Conservation (phyloP, 2,329 filamentous ascomycete species). For the Teratosphaeria destructans region DNA sequence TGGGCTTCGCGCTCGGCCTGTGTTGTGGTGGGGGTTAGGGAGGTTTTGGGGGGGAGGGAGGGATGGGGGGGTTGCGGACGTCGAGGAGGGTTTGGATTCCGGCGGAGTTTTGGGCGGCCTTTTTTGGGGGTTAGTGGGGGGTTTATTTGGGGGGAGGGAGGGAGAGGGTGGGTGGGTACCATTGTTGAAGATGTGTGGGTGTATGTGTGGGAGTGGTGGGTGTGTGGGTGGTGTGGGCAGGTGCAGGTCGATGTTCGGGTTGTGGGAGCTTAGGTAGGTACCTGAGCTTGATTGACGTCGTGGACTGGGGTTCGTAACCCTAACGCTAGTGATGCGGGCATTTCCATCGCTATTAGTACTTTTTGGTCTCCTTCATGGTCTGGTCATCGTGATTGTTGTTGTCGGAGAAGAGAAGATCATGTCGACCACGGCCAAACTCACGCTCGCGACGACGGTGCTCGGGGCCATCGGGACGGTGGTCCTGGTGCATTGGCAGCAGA, state of each 20-base stretch:
- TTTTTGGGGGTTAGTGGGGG: constrained; percentile 29
- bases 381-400: not conserved
- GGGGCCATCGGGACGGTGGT: constrained; percentile 67
- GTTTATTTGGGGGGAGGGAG: not conserved
- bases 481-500: constrained; percentile 84
- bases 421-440: constrained; percentile 85
- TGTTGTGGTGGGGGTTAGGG: constrained; percentile 30
- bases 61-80: constrained; percentile 46
- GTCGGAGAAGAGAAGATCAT: constrained; percentile 38
- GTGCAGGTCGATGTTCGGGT: not conserved
- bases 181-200: not conserved
- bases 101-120: constrained; percentile 96
- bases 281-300: not conserved
- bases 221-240: not conserved
- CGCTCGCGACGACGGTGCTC: constrained; percentile 65
- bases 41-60: not conserved
- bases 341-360: too few species aligned
- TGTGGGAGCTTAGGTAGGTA: not conserved
- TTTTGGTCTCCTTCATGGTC: not conserved
- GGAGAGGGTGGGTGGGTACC: not conserved
- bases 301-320: not conserved
- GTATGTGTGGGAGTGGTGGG: not conserved
- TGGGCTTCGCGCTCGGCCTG: constrained; percentile 96
- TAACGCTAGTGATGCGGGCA: not conserved
- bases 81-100: constrained; percentile 98